Evolutionary conservation across 2,329 filamentous ascomycete genomes (phyloP), one percentile per base, ranked within the genome.

Genomic region (Aspergillus japonicus): DNA sequence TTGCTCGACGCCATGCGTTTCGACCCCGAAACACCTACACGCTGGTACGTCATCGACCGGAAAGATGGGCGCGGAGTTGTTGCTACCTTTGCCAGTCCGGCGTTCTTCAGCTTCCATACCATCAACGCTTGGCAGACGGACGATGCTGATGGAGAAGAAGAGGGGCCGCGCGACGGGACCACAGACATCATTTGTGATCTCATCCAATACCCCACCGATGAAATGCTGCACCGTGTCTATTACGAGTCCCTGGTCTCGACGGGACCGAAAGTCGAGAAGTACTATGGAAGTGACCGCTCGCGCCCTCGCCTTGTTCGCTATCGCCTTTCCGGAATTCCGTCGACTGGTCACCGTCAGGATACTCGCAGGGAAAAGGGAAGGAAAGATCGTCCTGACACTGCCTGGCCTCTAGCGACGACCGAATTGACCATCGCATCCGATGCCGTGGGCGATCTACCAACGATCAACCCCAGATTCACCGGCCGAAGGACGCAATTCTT

Each of bases 81-180:
- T 0, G 87, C 85, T 7, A 83, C 81, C 1, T 92, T 88, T 68
- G 81, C 86, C n/a, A 88, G 84, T 16, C 81, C 84, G 0, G 83
- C 88, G 0, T 86, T 86, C 44, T 94, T 92, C 78, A 87, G 85
- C 73, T 94, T 95, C 73, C 91, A 95, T 74, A 85, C 84, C 0
- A 79, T 90, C 69, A 95, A 95, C 66, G 84, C 89, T 0, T 94
- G 87, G 68, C 89, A 93, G 68, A 26, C 1, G 26, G 26, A 26
- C 26, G 26, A 26, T 26, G 1, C 7, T 8, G 26, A 26, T 26
- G 7, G 26, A 26, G 26, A 8, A 26, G 7, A 8, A 26, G 82
- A 89, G 64, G 63, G 71, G 0, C 75, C 71, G 1, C 52, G 67
- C 31, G 54, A 67, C 11, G 60, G 62, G 0, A 59, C 66, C 0